Conservation (phyloP, 345 rosid species). For the Pistacia integerrima region DNA sequence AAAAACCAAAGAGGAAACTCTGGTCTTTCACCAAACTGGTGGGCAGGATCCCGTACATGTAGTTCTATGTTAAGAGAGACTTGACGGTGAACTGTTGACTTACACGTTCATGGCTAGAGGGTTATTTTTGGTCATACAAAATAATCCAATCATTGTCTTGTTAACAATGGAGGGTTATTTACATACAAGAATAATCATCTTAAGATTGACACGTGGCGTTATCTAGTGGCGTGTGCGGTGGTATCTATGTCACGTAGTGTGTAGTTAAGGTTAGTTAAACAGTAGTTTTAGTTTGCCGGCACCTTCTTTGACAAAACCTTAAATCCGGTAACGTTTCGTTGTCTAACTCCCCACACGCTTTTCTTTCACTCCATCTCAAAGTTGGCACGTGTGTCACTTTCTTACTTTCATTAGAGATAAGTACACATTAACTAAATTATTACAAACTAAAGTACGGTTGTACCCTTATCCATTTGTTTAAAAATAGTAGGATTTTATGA, state of each 20-base stretch:
- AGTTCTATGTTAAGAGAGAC: background rate
- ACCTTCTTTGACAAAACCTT: background rate
- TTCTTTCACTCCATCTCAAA: background rate
- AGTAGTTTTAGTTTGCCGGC: background rate
- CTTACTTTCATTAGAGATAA: background rate
- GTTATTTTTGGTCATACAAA: constrained; percentile 7
- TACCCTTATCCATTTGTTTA: no score
- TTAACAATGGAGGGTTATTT: constrained; percentile 14
- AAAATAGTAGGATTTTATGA: no score
- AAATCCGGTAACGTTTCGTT: constrained; percentile 11
- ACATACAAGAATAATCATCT: background rate
- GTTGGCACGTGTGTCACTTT: background rate
- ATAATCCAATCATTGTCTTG: constrained; percentile 37
- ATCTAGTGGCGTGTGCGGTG: constrained; percentile 19
- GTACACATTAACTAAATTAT: no score
- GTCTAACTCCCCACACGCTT: background rate
- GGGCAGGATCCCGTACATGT: constrained; percentile 20
- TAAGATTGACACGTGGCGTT: constrained; percentile 31
- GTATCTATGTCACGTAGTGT: background rate
- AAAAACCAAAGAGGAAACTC: constrained; percentile 7
- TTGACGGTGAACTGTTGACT: background rate
- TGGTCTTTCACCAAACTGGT: constrained; percentile 13
- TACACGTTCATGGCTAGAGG: constrained; percentile 25
- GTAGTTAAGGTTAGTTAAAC: background rate
- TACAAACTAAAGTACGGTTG: no score